Base-by-base conservation (phyloP, 179 eudicot genomes). In the Drosera spatulata region DNA sequence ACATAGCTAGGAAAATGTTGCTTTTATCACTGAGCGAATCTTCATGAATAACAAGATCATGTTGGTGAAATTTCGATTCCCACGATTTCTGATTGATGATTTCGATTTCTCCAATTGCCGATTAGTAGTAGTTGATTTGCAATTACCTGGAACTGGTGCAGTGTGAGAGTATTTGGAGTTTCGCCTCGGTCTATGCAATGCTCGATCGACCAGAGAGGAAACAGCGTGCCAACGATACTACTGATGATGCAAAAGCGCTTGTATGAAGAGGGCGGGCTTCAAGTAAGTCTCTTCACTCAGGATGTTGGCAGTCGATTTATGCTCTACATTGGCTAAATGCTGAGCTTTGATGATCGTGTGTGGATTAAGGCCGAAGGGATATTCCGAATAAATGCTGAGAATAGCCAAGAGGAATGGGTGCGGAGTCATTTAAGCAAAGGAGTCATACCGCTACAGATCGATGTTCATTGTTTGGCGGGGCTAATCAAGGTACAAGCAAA, bases 381-480 rank as follows among this genome's bases (percentile, higher is more conserved):
- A 53, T 90, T 90, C 67, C 85, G 95, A 58, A 87, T 90, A 59
- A 85, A 77, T 69, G 87, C 87, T 53, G 97, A 87, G 65, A 90
- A 90, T 66, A 72, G 93, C 67, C 81, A 81, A 60, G 93, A 85
- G 70, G 85, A 82, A 70, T 22, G 58, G 47, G 85, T 87, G 44
- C 77, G 97, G n/a, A 73, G 68, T 64, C 93, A 81, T 66, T 74
- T 90, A 56, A 90, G 85, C 68, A 85, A 60, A 71, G 97, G 97
- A 41, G 40, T 78, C 53, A 73, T 87, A 47, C 93, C 96, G 52
- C 76, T 39, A 44, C 85, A 75, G 64, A 85, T 87, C 43, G 90
- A 90, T 61, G 82, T 87, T 68, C 97, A 90, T 72, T 90, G 95
- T 78, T 73, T 87, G 73, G 88, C 97, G 4, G 95, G 95, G 58